Conservation (phyloP, 108 stramenopile genomes). For the Stephanodiscus triporus region DNA sequence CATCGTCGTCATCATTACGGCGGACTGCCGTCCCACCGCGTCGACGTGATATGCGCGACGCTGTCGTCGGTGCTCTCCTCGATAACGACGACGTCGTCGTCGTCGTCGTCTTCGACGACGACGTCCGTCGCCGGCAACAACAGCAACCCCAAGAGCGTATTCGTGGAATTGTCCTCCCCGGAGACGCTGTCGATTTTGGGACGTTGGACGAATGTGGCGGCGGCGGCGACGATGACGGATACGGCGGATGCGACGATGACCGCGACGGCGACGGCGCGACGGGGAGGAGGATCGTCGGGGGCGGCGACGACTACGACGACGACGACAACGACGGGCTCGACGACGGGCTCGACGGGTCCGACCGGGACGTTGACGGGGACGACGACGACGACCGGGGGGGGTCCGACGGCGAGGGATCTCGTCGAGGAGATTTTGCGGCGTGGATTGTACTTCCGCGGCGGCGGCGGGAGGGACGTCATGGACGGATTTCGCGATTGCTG, state of each 20-base stretch:
- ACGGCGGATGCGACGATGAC: too few relatives aligned
- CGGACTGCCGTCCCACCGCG: neutral
- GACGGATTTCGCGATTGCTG: constrained; percentile 62
- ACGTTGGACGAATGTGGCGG: constrained; percentile 16
- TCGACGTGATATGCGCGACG: constrained; percentile 19
- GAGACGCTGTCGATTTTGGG: constrained; percentile 29
- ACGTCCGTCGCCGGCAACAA: too few relatives aligned
- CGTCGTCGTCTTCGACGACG: neutral
- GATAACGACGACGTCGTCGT: neutral
- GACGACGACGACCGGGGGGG: neutral
- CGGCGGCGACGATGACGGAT: neutral
- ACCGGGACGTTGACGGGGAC: too few relatives aligned
- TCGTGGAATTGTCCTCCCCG: constrained; percentile 19
- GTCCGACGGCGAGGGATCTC: constrained; percentile 9
- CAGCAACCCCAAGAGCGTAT: constrained; percentile 26
- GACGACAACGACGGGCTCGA: too few relatives aligned
- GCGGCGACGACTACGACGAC: too few relatives aligned
- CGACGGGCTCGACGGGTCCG: too few relatives aligned
- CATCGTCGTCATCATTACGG: neutral
- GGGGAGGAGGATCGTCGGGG: too few relatives aligned
- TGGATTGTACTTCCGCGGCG: constrained; percentile 49
- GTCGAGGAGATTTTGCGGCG: constrained; percentile 46
- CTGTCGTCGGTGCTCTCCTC: neutral
- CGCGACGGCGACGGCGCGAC: too few relatives aligned
- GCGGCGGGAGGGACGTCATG: constrained; percentile 25